Evolutionary conservation across 257 asterid genomes (phyloP), one percentile per base, ranked within the genome.

Genomic region (Handroanthus guayacan): DNA sequence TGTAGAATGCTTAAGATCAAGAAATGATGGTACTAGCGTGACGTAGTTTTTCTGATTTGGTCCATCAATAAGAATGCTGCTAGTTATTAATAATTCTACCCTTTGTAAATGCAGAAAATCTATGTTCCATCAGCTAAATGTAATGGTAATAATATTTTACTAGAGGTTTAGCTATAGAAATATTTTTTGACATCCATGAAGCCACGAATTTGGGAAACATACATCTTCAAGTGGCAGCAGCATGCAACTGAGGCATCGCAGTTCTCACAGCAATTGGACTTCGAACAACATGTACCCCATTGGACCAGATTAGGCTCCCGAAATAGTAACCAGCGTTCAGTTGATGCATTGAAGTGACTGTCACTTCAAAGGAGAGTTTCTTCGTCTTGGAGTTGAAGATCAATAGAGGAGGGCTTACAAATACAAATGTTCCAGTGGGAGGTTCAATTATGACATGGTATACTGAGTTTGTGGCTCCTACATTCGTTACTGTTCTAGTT

Each of bases 251-350:
- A 16, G 79, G 63, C 50, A 18, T n/a, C 25, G 80, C 78, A 25
- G 75, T 80, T 80, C 81, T 80, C 3, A 84, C 87, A 8, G 75
- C 47, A 66, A 84, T 72, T 0, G 66, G 87, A 51, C 79, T 84
- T 3, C 84, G 77, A 12, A 80, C 87, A 25, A 11, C 37, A 55
- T 81, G 84, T 41, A 74, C 64, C 48, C 87, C 85, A 14, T 86
- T 82, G 38, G 75, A 74, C 93, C 89, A 88, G 5, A 74, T 72
- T 3, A 88, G 62, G 87, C 87, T 81, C 74, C 91, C 89, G 45
- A 88, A 88, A 13, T 52, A 68, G 55, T 75, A 89, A 7, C 82
- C 85, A n/a, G 64, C 78, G 18, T 47, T 83, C 18, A 72, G 69
- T 39, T 69, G 77, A 58, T 79, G 85, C 74, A 67, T 38, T 5